Conservation (phyloP, 345 rosid genomes). For the Ailanthus altissimus region DNA sequence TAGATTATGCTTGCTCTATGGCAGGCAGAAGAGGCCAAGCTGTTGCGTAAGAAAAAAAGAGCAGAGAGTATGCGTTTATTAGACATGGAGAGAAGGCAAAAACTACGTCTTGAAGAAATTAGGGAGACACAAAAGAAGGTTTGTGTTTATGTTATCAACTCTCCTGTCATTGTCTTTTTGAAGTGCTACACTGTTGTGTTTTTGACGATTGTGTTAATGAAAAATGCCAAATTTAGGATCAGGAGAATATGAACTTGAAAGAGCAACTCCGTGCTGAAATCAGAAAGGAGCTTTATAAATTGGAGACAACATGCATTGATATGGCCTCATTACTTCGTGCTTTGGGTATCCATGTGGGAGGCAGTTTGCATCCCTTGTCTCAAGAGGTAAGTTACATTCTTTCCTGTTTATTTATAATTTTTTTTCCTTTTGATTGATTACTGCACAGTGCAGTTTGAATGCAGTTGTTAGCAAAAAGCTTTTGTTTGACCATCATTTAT, state of each 20-base stretch:
- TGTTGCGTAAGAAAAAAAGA: constrained; percentile 65
- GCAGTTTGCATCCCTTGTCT: constrained; percentile 51
- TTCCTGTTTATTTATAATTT: not conserved
- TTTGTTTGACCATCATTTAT: not conserved
- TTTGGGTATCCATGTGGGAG: constrained; percentile 64
- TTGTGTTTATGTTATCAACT: not conserved
- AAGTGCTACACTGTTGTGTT: not conserved
- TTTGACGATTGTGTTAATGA: not conserved
- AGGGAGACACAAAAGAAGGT: constrained; percentile 91
- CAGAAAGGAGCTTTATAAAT: constrained; percentile 53
- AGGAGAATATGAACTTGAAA: constrained; percentile 72
- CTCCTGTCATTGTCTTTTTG: not conserved
- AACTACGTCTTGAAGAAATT: constrained; percentile 83
- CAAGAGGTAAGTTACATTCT: constrained; percentile 53
- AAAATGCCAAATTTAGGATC: constrained; percentile 49
- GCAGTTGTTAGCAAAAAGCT: not conserved
- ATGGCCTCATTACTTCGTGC: constrained; percentile 81
- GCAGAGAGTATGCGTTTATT: constrained; percentile 58
- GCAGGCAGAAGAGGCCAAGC: constrained; percentile 82
- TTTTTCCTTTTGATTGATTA: not conserved
- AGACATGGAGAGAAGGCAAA: constrained; percentile 85
- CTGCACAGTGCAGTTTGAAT: not conserved
- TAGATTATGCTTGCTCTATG: constrained; percentile 8
- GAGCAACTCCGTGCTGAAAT: constrained; percentile 64
- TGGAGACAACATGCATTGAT: constrained; percentile 59